Evolutionary conservation across 208 protist species (phyloP), one percentile per base, ranked within the genome.

Genomic region (Porcisia deanei): DNA sequence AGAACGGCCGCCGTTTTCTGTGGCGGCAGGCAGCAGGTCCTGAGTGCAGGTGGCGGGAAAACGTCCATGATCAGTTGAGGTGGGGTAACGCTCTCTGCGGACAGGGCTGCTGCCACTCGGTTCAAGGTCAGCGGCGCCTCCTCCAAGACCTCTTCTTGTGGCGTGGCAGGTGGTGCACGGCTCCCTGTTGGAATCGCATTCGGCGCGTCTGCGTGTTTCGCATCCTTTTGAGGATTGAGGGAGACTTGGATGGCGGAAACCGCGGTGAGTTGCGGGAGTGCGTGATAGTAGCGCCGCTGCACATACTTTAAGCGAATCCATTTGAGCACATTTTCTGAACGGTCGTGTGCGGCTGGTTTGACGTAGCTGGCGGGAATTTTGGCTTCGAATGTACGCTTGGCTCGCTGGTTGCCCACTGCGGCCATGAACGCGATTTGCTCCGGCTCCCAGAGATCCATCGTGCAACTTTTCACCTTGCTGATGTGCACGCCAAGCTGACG

Each of bases 401-500:
- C 89, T 22, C 49, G 55, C 10, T 41, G 22, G 70, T 96, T 96
- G 12, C 91, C 91, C 79, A 91, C 92, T 3, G 70, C 30, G 6
- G 77, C 78, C 85, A 96, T 94, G 57, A 89, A 89, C 9, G 78
- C 83, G 59, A 96, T 85, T 75, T 96, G 88, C 60, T 85, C 86
- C 54, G 78, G 61, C 45, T 94, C 89, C 91, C 91, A 96, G 6
- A 91, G 69, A 69, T 96, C 91, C 91, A 96, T 96, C 22, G 90
- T 97, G 67, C 89, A 88, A 69, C 90, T 96, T 43, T 89, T 87
- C 49, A 98, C 92, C 68, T 93, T 90, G 72, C 87, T 96, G 58
- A 98, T 85, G 76, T 98, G 92, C 53, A 96, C 93, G 12, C 96
- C 96, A 0, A 98, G 86, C 72, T 93, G 93, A 18, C 96, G 87